Base-by-base conservation (phyloP, 2,329 filamentous ascomycete species). In the Botryotinia calthae region DNA sequence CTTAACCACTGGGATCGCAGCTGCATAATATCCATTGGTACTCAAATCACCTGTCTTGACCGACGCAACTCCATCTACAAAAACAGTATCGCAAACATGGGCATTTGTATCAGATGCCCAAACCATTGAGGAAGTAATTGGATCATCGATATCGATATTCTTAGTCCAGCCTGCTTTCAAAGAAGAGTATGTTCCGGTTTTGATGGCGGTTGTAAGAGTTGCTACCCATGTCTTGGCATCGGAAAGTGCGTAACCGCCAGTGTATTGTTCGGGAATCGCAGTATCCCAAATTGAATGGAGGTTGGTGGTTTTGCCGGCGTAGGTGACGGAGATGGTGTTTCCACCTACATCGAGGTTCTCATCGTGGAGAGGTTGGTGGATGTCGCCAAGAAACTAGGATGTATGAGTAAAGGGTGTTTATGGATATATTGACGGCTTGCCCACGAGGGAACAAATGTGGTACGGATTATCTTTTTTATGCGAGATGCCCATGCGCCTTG, bases 41-140 rank as follows among this genome's bases (percentile, higher is more conserved):
- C 85, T 85, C 14, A 93, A 83, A 79, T 92, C 89, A 79, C 87
- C 83, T 31, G 84, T 86, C 22, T 79, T 72, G 79, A 84, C 73
- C 88, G 89, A 44, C 85, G 87, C n/a, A 81, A 82, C 83, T 0
- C 90, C 90, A 37, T 90, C 83, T 0, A 89, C 88, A 66, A 93
- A 82, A 12, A 93, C 90, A 85, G 75, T 70, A 7, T 84, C 84
- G 81, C 88, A 91, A 42, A 93, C 87, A 77, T 87, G 86, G 7
- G 85, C 82, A 78, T 92, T 92, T 18, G 86, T 84, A 79, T 92
- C 88, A n/a, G 82, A 82, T 6, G 90, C 91, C 91, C 91, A 93
- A 7, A 79, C 78, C 81, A 92, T 84, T 2, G 87, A 87, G 18
- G 74, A 75, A 0, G 74, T 67, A 3, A 76, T n/a, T 0, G 76